phyloP scores from a whole-genome alignment of 257 asterid species.

The Verbascum thapsus region DNA sequence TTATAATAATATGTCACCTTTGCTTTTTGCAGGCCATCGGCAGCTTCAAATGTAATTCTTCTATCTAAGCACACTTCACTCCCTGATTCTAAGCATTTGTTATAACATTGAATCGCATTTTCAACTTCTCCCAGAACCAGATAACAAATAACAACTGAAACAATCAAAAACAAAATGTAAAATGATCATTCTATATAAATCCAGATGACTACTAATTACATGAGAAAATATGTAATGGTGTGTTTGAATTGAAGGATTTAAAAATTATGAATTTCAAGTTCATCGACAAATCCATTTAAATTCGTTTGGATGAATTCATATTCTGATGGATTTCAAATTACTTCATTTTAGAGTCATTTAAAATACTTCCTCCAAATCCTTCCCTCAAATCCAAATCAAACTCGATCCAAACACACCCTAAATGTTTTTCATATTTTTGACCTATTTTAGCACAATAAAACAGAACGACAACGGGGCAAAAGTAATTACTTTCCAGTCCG shows the following conservation, averaged over 20 bases:
- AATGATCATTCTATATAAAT: conserved; percentile 5
- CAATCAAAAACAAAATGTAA: conserved; percentile 17
- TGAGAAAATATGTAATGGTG: too few relatives aligned
- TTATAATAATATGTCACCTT: conserved; percentile 51
- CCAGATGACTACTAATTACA: conserved; percentile 2
- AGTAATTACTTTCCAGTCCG: conserved; percentile 89
- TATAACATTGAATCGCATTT: conserved; percentile 62
- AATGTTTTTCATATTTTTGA: too few relatives aligned
- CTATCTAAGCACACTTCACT: conserved; percentile 83
- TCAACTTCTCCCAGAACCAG: conserved; percentile 81
- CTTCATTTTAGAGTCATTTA: too few relatives aligned
- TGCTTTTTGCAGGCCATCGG: conserved; percentile 79
- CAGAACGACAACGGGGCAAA: conserved; percentile 20
- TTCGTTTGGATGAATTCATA: too few relatives aligned
- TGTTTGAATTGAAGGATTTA: too few relatives aligned
- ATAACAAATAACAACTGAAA: conserved; percentile 79
- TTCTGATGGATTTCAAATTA: too few relatives aligned
- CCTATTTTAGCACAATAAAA: conserved; percentile 5
- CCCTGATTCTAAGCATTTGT: conserved; percentile 61
- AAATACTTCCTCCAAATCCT: too few relatives aligned
- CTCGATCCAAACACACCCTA: too few relatives aligned
- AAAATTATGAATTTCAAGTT: too few relatives aligned
- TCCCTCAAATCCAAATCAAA: too few relatives aligned
- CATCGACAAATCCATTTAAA: too few relatives aligned
- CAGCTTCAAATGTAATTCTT: conserved; percentile 82